These are phyloP conservation scores for Mucor indicus DNA, from an alignment of 371 early-diverging fungal genomes.

Conservation along the genomic window DNA sequence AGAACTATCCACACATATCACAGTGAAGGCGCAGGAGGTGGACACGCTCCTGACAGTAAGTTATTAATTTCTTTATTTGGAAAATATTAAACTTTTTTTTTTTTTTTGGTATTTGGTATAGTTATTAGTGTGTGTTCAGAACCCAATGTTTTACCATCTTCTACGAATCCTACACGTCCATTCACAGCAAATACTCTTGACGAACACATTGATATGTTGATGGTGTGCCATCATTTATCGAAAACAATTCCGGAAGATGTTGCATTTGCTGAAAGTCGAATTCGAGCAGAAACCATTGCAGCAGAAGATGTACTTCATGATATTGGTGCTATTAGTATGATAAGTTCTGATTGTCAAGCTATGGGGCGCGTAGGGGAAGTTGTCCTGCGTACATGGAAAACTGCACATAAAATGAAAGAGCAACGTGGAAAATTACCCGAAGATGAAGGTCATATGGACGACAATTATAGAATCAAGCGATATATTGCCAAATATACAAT, in stretches of 20 bases:
- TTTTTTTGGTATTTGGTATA: constrained; percentile 14
- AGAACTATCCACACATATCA: constrained; percentile 94
- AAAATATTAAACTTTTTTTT: too few species aligned
- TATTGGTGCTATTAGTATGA: constrained; percentile 88
- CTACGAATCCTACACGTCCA: constrained; percentile 92
- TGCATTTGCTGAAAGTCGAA: constrained; percentile 92
- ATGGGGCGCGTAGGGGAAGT: constrained; percentile 97
- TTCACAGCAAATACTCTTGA: constrained; percentile 91
- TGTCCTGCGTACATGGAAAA: constrained; percentile 87
- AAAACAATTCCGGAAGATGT: constrained; percentile 92
- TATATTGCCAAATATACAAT: constrained; percentile 96
- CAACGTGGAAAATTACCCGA: constrained; percentile 68
- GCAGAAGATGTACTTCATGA: constrained; percentile 93
- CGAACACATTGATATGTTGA: constrained; percentile 96
- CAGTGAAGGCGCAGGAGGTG: constrained; percentile 95
- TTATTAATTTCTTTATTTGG: background rate
- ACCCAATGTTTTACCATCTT: constrained; percentile 84
- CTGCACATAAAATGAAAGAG: constrained; percentile 89
- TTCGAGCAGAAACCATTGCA: constrained; percentile 93
- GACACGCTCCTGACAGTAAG: constrained; percentile 86
- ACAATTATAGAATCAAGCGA: constrained; percentile 77
- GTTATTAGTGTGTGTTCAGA: constrained; percentile 81
- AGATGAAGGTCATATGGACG: constrained; percentile 51
- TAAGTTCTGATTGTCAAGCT: constrained; percentile 89
- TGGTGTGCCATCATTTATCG: constrained; percentile 96